Base-by-base conservation (phyloP, 371 early-diverging fungal genomes). In the Fennellomyces sp. region DNA sequence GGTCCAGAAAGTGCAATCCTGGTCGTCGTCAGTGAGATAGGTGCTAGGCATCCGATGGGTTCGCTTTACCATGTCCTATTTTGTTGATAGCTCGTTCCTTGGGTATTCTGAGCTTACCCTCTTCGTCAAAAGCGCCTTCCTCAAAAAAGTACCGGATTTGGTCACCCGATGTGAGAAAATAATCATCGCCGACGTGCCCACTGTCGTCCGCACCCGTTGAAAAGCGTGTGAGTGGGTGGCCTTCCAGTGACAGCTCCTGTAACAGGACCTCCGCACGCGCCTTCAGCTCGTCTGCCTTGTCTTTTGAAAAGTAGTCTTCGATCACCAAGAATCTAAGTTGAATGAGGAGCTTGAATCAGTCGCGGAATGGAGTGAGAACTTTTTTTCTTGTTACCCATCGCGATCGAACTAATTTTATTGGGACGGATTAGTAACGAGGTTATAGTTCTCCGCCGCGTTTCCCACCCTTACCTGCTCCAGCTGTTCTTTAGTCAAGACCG, bases 101-200 rank as follows among this genome's bases (percentile, higher is more conserved):
- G 13, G 80, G 78, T 21, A 88, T 87, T 2, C 71, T 68, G 13
- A 95, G 68, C 10, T 82, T 64, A 11, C 91, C 90, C 15, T 83
- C 67, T 17, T 69, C 73, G 52, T 90, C 88, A 56, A 94, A 82
- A 1, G 94, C 94, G 25, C 79, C 91, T 50, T 91, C 92, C 65
- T 96, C 95, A 59, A 95, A 91, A 64, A 97, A 97, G 73, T 81
- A 95, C 10, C 91, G 83, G 54, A 94, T 76, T 63, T 94, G 92
- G 70, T 94, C 91, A 19, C 94, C 92, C 1, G 91, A 90, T 29
- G 70, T 76, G 31, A 96, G 72, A 74, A 96, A 96, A 72, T 96
- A 97, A 19, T 90, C 89, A 62, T 95, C 94, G 12, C 94, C 91
- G 21, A 91, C 83, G 71, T 94, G 94, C 49, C 86, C 76, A 27